Conservation (phyloP, 2,329 filamentous ascomycete species). For the Penicillium expansum region DNA sequence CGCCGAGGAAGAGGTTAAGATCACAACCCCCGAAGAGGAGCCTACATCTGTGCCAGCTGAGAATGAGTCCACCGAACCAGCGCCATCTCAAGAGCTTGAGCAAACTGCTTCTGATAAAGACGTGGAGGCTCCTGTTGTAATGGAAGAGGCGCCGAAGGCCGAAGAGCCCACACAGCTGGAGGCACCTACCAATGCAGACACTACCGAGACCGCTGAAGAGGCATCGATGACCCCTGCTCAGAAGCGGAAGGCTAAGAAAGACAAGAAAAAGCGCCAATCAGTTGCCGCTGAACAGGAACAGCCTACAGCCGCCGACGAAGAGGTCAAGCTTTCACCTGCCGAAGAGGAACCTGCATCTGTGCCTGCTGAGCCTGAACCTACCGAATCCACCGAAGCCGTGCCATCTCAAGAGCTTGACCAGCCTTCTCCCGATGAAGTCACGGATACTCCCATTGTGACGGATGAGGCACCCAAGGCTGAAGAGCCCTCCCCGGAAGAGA, state of each 20-base stretch:
- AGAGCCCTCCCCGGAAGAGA: neutral
- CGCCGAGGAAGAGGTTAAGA: neutral
- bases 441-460: neutral
- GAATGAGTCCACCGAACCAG: neutral
- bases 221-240: conserved; percentile 17
- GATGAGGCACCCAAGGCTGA: neutral
- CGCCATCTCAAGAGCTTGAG: neutral
- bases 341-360: neutral
- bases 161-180: conserved; percentile 6
- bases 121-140: neutral
- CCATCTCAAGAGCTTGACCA: neutral
- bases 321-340: neutral
- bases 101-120: no score
- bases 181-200: neutral
- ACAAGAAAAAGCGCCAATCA: conserved; percentile 24
- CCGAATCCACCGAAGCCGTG: neutral
- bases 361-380: neutral
- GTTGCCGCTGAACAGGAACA: neutral
- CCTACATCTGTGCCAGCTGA: neutral
- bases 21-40: neutral
- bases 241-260: conserved; percentile 21
- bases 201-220: neutral
- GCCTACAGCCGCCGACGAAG: neutral
- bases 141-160: neutral
- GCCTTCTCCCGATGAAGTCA: no score